These are phyloP conservation scores for Alternaria tenuissima DNA, from an alignment of 2,329 filamentous ascomycete genomes.

Conservation along the genomic window DNA sequence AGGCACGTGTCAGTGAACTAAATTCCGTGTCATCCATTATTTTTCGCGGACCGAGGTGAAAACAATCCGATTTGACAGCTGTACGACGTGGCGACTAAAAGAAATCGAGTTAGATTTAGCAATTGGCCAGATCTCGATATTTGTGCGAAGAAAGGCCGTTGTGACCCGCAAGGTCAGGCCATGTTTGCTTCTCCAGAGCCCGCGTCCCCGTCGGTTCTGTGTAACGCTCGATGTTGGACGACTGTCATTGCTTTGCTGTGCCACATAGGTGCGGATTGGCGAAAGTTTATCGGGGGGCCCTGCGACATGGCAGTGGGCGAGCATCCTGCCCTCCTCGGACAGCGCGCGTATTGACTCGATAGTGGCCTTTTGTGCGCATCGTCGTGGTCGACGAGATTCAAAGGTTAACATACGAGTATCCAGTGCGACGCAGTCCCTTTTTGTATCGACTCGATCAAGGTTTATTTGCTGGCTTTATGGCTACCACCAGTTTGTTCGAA, in stretches of 20 bases:
- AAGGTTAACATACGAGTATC: constrained; percentile 11
- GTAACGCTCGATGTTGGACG: constrained; percentile 10
- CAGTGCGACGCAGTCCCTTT: constrained; percentile 17
- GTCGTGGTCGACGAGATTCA: constrained; percentile 14
- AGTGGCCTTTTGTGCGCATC: constrained; percentile 24
- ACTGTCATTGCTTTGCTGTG: constrained; percentile 29
- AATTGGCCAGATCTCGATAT: constrained; percentile 13
- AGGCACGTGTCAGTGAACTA: constrained; percentile 6
- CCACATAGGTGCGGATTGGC: constrained; percentile 26
- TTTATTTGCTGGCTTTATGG: constrained; percentile 15
- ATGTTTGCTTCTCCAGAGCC: constrained; percentile 11
- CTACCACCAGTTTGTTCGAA: constrained; percentile 16
- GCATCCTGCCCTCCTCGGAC: constrained; percentile 13
- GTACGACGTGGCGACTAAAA: constrained; percentile 9
- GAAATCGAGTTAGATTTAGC: constrained; percentile 8
- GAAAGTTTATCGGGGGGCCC: constrained; percentile 22
- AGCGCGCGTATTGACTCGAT: constrained; percentile 25
- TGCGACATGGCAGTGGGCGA: constrained; percentile 7
- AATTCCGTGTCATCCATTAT: not conserved
- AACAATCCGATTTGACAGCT: constrained; percentile 12
- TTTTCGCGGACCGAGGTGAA: constrained; percentile 14
- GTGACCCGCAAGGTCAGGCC: constrained; percentile 21
- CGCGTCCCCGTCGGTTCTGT: constrained; percentile 15
- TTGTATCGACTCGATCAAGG: constrained; percentile 18
- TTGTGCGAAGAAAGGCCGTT: constrained; percentile 18